A percentile compares a stretch with the other conserved stretches of the same genome.
Conservation (phyloP, 352 stramenopile genomes). For the Globisporangium polare region DNA sequence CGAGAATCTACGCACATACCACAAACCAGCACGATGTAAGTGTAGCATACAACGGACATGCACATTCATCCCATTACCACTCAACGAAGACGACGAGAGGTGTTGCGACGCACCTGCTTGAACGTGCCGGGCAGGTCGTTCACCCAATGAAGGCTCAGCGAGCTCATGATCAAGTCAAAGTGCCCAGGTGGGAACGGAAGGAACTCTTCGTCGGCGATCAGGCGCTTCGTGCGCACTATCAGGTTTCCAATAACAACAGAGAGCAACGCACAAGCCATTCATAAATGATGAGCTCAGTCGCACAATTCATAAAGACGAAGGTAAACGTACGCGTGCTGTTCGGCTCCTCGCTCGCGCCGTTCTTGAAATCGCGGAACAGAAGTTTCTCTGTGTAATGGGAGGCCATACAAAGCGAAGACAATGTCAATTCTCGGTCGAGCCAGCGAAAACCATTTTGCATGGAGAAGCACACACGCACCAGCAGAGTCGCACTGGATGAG, state of each 20-base stretch:
- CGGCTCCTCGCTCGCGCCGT: neutral
- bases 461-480: constrained; percentile 19
- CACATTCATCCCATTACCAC: neutral
- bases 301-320: neutral
- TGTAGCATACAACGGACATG: too few relatives aligned
- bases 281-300: neutral
- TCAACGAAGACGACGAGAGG: neutral
- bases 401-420: neutral
- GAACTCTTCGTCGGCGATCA: constrained; percentile 91
- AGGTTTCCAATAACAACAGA: constrained; percentile 5
- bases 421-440: neutral
- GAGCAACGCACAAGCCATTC: neutral
- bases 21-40: neutral
- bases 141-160: constrained; percentile 94
- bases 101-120: constrained; percentile 33
- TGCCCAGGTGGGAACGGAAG: constrained; percentile 93
- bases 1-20: constrained; percentile 41
- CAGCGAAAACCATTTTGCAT: neutral
- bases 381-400: constrained; percentile 40
- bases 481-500: constrained; percentile 78
- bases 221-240: constrained; percentile 64
- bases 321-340: constrained; percentile 4
- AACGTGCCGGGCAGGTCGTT: constrained; percentile 94
- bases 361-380: constrained; percentile 52
- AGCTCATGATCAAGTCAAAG: constrained; percentile 97